Evolutionary conservation across 1,139 yeast species (phyloP).

Genomic region (Candida neerlandica): DNA sequence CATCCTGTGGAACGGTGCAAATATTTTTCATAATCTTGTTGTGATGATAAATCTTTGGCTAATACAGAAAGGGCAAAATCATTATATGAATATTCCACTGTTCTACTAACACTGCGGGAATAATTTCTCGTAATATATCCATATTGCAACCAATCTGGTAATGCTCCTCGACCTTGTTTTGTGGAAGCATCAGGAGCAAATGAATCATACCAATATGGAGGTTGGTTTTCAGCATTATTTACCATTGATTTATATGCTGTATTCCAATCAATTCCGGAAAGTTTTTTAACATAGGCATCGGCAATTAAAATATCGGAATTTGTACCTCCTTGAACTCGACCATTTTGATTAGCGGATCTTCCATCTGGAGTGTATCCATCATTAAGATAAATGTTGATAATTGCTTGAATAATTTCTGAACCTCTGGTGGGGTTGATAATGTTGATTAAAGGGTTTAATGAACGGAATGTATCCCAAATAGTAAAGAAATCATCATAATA

Average conservation of each 20-base stretch:
- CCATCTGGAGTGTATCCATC: constrained; percentile 46
- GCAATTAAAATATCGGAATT: constrained; percentile 44
- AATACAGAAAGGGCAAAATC: constrained; percentile 39
- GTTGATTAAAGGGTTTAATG: constrained; percentile 34
- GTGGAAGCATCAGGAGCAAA: constrained; percentile 31
- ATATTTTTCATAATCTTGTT: constrained; percentile 28
- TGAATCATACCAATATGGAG: constrained; percentile 28
- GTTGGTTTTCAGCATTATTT: constrained; percentile 38
- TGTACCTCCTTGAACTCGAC: constrained; percentile 44
- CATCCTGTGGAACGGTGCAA: constrained; percentile 36
- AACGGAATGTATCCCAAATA: constrained; percentile 44
- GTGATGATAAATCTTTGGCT: constrained; percentile 32
- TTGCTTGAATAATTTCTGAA: constrained; percentile 32
- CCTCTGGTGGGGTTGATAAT: constrained; percentile 31
- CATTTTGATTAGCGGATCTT: constrained; percentile 40
- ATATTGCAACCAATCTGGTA: constrained; percentile 31
- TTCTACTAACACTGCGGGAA: constrained; percentile 37
- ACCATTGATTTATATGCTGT: constrained; percentile 38
- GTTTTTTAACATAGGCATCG: constrained; percentile 36
- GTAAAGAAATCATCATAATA: constrained; percentile 44
- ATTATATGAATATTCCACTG: constrained; percentile 41
- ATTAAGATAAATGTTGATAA: constrained; percentile 31
- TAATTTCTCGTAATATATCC: constrained; percentile 33
- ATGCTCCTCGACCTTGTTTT: constrained; percentile 35
- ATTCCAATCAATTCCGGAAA: constrained; percentile 30